Percentiles rank a stretch among this genome's conserved stretches.
These are phyloP conservation scores for Nemophila menziesii DNA, from an alignment of 257 asterid genomes.

Conservation along the genomic window DNA sequence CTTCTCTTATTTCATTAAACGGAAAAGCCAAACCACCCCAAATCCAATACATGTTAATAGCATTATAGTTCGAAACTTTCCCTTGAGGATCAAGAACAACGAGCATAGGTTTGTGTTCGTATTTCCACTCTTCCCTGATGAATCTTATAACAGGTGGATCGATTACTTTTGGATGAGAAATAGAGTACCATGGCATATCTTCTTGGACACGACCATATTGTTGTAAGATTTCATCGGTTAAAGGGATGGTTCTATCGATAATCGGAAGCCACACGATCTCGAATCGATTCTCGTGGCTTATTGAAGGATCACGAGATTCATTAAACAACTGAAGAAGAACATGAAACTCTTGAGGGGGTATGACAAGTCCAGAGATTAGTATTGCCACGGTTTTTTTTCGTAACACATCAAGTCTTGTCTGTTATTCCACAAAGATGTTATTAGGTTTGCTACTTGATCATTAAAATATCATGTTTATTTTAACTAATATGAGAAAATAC, in stretches of 20 bases:
- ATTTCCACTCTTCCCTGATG: conserved; percentile 45
- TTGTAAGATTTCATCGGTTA: conserved; percentile 15
- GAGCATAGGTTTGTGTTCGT: conserved; percentile 31
- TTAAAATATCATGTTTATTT: no score
- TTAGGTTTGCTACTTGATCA: no score
- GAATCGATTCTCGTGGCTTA: conserved; percentile 43
- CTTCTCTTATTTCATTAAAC: conserved; percentile 44
- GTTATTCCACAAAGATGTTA: conserved; percentile 10
- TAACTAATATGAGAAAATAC: no score
- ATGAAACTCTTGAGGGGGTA: conserved; percentile 56
- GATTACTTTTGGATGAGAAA: conserved; percentile 44
- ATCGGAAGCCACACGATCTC: conserved; percentile 88
- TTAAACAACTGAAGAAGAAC: conserved; percentile 61
- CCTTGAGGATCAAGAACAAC: conserved; percentile 39
- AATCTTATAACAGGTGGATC: conserved; percentile 53
- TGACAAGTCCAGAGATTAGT: conserved; percentile 54
- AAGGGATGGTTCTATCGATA: conserved; percentile 20
- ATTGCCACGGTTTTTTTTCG: conserved; percentile 58
- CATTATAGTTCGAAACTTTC: conserved; percentile 36
- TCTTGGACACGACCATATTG: conserved; percentile 32
- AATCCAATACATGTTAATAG: conserved; percentile 59
- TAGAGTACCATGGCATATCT: conserved; percentile 77
- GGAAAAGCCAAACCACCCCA: conserved; percentile 73
- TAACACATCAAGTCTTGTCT: conserved; percentile 52
- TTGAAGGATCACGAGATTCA: conserved; percentile 27